Evolutionary conservation across 345 rosid genomes (phyloP).

Genomic region (Cardamine occulta): DNA sequence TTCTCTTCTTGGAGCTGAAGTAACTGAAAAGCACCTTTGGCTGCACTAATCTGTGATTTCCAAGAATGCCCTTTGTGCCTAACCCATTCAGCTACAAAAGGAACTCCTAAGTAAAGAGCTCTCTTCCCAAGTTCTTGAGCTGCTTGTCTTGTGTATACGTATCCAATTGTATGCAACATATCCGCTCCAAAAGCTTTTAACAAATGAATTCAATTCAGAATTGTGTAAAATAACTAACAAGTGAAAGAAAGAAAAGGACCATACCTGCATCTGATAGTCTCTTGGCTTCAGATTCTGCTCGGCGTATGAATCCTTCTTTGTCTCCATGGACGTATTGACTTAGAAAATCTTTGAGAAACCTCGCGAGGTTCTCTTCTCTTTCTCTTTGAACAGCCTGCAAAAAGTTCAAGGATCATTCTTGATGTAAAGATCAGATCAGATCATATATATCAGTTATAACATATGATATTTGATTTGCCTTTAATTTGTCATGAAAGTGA

Average conservation of each 20-base stretch:
- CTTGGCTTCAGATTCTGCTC: conserved; percentile 80
- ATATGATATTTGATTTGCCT: conserved; percentile 50
- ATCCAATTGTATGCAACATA: conserved; percentile 87
- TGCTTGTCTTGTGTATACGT: conserved; percentile 87
- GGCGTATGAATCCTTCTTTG: conserved; percentile 66
- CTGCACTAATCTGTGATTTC: conserved; percentile 96
- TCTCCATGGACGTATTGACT: conserved; percentile 75
- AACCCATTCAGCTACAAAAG: conserved; percentile 98
- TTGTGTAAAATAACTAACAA: neutral
- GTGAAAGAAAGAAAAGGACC: conserved; percentile 7
- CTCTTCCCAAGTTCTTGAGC: conserved; percentile 97
- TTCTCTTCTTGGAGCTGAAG: conserved; percentile 93
- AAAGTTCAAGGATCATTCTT: neutral
- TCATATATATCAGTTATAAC: neutral
- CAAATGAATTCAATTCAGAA: conserved; percentile 6
- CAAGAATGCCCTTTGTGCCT: conserved; percentile 93
- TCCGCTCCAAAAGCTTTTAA: conserved; percentile 83
- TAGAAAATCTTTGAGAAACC: conserved; percentile 66
- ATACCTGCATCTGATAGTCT: conserved; percentile 86
- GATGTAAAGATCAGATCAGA: conserved; percentile 14
- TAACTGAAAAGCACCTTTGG: conserved; percentile 95
- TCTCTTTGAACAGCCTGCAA: conserved; percentile 87
- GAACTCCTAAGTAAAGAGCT: conserved; percentile 79
- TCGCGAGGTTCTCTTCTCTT: conserved; percentile 89
- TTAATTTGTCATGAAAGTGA: conserved; percentile 63